These are phyloP conservation scores for Sonneratia caseolaris DNA, from an alignment of 345 rosid species.

Conservation along the genomic window DNA sequence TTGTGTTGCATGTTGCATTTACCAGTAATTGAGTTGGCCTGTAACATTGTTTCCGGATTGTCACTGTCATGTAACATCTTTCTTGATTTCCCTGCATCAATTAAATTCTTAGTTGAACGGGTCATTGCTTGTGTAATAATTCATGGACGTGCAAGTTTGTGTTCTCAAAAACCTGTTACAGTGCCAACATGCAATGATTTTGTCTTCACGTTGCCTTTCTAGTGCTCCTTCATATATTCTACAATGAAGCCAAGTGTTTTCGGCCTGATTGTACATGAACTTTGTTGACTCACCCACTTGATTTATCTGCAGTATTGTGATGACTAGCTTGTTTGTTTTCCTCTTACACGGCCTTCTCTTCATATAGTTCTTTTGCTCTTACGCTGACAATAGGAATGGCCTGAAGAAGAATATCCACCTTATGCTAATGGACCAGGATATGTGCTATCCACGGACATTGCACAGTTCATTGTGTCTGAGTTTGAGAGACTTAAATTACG, in stretches of 20 bases:
- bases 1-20: neutral
- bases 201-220: neutral
- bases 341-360: neutral
- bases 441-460: constrained; percentile 69
- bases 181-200: neutral
- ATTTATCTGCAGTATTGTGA: neutral
- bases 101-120: neutral
- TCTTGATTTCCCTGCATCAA: neutral
- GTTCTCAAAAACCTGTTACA: neutral
- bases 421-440: constrained; percentile 97
- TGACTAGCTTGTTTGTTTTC: neutral
- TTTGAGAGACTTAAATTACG: constrained; percentile 71
- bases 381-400: constrained; percentile 67
- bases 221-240: neutral
- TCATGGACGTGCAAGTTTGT: too few relatives aligned
- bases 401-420: constrained; percentile 91
- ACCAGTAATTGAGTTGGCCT: neutral
- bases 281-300: neutral
- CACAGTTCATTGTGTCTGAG: constrained; percentile 53
- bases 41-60: neutral
- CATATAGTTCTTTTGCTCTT: constrained; percentile 6
- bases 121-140: neutral
- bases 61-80: neutral
- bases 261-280: neutral
- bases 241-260: neutral